Evolutionary conservation across 202 grass and related monocot species (phyloP), one percentile per base, ranked within the genome.

Genomic region (Bolboschoenoplectus hybrid): DNA sequence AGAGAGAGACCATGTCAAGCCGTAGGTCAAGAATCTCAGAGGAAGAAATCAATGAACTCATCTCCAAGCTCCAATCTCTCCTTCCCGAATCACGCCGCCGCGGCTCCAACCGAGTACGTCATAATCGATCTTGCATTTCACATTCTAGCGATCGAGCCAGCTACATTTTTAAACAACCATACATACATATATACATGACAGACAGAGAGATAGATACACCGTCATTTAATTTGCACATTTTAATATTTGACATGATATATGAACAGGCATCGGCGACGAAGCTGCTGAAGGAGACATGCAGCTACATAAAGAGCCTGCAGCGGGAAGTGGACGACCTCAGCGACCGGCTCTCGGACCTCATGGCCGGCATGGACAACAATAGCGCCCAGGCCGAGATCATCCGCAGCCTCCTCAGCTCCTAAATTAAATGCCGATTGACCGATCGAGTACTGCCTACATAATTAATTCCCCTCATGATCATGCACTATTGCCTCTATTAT

Each of bases 251-350:
- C 9, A 51, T 51, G 20, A 7, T 76, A n/a, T 19, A 50, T n/a
- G 7, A 68, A 88, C 90, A 98, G 93, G 71, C 89, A 14, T 98
- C 97, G 35, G 94, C 97, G 60, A 85, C 92, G 76, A 98, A 98
- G 90, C 83, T 98, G 70, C 92, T 98, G 1, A 98, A 96, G 90
- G 93, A 98, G 85, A 98, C 97, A 0, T 96, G 97, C 86, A 98
- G 69, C 93, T 98, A 96, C 90, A 98, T 98, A 92, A 96, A 94
- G 87, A 98, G 91, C 82, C 91, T 98, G 14, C 92, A 98, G 84
- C 87, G 88, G 87, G 97, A 98, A 82, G 97, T 98, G 10, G 97
- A 96, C 75, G 97, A 98, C 89, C 89, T 98, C 51, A 98, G 97
- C 88, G 93, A 96, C 89, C 93, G 97, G 45, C 93, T 98, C 34